A percentile compares a stretch with the other conserved stretches of the same genome.
These are phyloP conservation scores for Suillus spraguei DNA, from an alignment of 768 basidiomycete genomes.

Conservation along the genomic window DNA sequence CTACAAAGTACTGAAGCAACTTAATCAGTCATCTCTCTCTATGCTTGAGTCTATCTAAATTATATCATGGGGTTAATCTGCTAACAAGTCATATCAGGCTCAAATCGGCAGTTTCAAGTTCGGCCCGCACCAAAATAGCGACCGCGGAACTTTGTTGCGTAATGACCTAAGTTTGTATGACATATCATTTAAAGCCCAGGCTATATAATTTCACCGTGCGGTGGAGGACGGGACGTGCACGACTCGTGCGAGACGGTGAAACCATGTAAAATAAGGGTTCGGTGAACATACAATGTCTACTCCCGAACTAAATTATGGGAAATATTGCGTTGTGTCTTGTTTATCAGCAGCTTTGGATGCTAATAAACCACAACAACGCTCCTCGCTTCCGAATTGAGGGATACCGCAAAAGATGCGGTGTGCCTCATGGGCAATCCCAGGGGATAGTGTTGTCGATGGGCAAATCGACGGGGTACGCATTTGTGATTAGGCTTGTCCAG, in stretches of 20 bases:
- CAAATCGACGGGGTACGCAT: too few relatives aligned
- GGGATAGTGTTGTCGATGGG: too few relatives aligned
- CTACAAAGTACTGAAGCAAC: not conserved
- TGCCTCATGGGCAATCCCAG: too few relatives aligned
- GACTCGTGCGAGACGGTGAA: not conserved
- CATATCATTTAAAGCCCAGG: not conserved
- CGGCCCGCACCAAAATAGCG: conserved; percentile 4
- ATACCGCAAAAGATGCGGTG: too few relatives aligned
- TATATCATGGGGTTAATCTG: not conserved
- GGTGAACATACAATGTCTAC: not conserved
- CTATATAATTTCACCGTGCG: not conserved
- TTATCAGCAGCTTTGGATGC: conserved; percentile 3
- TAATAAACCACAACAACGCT: conserved; percentile 16
- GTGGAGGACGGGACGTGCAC: too few relatives aligned
- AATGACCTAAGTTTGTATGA: not conserved
- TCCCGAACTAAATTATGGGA: not conserved
- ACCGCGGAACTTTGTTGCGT: conserved; percentile 3
- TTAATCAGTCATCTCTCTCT: not conserved
- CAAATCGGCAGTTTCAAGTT: not conserved
- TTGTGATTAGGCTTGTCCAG: too few relatives aligned
- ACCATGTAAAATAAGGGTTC: not conserved
- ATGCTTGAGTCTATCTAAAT: not conserved
- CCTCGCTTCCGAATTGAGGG: not conserved
- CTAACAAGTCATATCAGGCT: not conserved
- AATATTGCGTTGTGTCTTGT: not conserved